phyloP scores from a whole-genome alignment of 2,329 filamentous ascomycete genomes.

The Colletotrichum orchidophilum region DNA sequence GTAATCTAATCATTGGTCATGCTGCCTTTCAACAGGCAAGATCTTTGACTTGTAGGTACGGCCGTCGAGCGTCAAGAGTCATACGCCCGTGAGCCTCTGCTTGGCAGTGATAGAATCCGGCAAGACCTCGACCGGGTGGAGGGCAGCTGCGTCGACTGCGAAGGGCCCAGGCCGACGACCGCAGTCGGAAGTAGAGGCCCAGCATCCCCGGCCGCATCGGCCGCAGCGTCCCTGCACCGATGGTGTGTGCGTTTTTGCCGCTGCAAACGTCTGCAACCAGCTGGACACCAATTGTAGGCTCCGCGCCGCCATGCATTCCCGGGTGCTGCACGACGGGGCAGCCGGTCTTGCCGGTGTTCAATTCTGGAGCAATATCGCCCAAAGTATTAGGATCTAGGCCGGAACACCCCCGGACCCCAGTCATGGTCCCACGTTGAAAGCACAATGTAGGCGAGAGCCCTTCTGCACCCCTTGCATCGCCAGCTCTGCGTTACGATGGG shows the following conservation, averaged over 20 bases:
- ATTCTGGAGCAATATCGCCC: neutral
- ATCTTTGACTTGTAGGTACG: neutral
- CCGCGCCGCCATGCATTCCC: slow-evolving; percentile 5
- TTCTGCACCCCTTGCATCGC: slow-evolving; percentile 14
- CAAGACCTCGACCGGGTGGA: neutral
- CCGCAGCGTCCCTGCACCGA: neutral
- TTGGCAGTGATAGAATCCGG: neutral
- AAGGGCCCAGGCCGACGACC: neutral
- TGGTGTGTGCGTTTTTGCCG: neutral
- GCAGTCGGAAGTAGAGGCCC: neutral
- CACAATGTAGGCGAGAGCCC: neutral
- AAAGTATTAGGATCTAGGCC: neutral
- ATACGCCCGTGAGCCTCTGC: neutral
- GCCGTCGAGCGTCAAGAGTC: neutral
- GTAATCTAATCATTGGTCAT: neutral
- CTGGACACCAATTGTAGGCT: neutral
- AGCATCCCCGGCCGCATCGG: neutral
- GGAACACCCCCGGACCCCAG: neutral
- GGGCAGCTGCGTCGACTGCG: neutral
- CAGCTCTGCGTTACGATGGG: neutral
- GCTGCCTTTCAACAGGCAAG: neutral
- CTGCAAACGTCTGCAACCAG: neutral
- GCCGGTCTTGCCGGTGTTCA: slow-evolving; percentile 1
- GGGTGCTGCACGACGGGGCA: neutral
- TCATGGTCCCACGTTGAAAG: neutral